These are phyloP conservation scores for maize (Zea mays) DNA, from an alignment of 176 grass and related monocot genomes.

Conservation along the genomic window DNA sequence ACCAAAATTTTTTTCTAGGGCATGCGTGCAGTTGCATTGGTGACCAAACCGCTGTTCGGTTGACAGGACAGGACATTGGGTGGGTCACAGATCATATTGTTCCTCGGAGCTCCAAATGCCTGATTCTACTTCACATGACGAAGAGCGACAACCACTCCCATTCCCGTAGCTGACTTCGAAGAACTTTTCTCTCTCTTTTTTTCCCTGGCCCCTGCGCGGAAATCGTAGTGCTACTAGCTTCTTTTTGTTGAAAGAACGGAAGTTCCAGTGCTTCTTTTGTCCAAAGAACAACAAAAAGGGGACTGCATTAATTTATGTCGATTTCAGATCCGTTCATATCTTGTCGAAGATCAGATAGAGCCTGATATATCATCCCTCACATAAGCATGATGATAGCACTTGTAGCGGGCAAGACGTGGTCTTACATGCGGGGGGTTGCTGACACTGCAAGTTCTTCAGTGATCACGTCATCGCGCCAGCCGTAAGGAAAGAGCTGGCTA, in stretches of 20 bases:
- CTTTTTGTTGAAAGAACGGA: no score
- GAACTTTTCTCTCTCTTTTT: neutral
- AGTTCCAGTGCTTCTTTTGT: neutral
- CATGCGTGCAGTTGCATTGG: neutral
- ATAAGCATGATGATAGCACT: neutral
- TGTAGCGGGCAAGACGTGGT: neutral
- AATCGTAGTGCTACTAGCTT: no score
- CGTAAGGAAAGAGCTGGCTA: neutral
- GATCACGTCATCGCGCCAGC: neutral
- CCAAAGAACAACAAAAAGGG: neutral
- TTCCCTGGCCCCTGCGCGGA: no score
- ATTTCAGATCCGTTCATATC: no score
- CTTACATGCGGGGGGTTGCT: neutral
- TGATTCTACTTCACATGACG: neutral
- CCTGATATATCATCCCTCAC: neutral
- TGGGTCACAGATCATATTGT: neutral
- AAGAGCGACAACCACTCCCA: neutral
- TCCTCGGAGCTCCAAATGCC: neutral
- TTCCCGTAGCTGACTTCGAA: neutral
- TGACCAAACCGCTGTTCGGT: neutral
- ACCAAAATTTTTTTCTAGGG: neutral
- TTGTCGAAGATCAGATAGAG: neutral
- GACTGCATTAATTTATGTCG: no score
- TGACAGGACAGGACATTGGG: neutral
- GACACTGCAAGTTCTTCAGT: neutral